phyloP scores from a whole-genome alignment of 2,329 filamentous ascomycete species.

The Stachybotrys echinatus region DNA sequence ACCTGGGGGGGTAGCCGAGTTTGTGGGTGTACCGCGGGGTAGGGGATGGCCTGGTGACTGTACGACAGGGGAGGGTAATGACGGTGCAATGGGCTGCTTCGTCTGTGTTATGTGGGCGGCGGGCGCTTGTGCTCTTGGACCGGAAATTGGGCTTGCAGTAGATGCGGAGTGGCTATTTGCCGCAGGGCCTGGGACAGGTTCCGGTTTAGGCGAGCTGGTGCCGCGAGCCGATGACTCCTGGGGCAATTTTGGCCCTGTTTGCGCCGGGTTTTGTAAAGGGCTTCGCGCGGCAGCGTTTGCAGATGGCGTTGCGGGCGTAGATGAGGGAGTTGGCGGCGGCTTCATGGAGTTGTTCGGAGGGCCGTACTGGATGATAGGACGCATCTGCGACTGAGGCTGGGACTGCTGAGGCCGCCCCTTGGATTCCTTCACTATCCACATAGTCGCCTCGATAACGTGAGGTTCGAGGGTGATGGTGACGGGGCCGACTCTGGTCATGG shows the following conservation, averaged over 20 bases:
- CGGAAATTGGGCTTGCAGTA: neutral
- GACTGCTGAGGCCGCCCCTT: slow-evolving; percentile 34
- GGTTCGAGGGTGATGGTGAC: slow-evolving; percentile 74
- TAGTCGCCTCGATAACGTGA: slow-evolving; percentile 70
- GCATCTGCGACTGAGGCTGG: slow-evolving; percentile 20
- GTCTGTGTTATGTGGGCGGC: neutral
- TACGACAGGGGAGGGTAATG: neutral
- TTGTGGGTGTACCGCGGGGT: slow-evolving; percentile 10
- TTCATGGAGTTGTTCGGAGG: slow-evolving; percentile 60
- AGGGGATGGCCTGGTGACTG: neutral
- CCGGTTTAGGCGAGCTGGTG: neutral
- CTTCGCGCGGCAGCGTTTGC: slow-evolving; percentile 9
- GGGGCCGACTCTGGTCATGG: slow-evolving; percentile 67
- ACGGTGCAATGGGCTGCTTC: neutral
- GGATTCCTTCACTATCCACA: slow-evolving; percentile 66
- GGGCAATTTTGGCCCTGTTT: slow-evolving; percentile 5
- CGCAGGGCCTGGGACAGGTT: slow-evolving; percentile 1
- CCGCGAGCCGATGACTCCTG: slow-evolving; percentile 8
- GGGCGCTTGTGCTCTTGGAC: neutral
- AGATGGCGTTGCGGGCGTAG: slow-evolving; percentile 15
- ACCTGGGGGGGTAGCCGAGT: slow-evolving; percentile 10
- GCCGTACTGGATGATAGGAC: slow-evolving; percentile 61
- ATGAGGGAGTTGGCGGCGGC: slow-evolving; percentile 35
- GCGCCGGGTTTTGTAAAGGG: slow-evolving; percentile 13
- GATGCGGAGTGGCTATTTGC: slow-evolving; percentile 10